Evolutionary conservation across 2,329 filamentous ascomycete genomes (phyloP).

Genomic region (Rhynchosporium agropyri): DNA sequence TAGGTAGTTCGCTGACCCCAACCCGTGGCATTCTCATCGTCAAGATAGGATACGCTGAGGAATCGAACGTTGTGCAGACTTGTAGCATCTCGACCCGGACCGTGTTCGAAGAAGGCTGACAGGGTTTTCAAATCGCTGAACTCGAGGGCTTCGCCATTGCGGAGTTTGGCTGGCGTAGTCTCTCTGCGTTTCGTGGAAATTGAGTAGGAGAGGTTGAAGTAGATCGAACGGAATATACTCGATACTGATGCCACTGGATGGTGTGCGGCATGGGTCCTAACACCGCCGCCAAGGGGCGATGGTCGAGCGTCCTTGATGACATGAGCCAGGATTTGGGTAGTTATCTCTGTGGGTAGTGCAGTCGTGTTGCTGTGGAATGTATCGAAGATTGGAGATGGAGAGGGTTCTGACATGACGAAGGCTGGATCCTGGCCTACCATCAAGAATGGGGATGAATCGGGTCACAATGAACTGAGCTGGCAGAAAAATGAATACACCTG

Average conservation of each 20-base stretch:
- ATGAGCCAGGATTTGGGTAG: slow-evolving; percentile 14
- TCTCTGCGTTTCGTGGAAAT: slow-evolving; percentile 15
- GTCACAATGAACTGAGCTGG: background rate
- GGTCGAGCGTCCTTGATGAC: slow-evolving; percentile 12
- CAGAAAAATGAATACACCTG: background rate
- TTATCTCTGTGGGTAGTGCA: slow-evolving; percentile 24
- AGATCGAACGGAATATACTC: slow-evolving; percentile 18
- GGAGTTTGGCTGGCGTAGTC: slow-evolving; percentile 20
- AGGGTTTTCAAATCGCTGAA: too few relatives aligned
- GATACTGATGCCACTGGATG: background rate
- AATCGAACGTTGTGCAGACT: too few relatives aligned
- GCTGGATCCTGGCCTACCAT: background rate
- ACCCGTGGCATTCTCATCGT: slow-evolving; percentile 17
- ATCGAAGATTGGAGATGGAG: too few relatives aligned
- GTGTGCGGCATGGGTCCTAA: slow-evolving; percentile 15
- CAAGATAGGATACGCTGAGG: too few relatives aligned
- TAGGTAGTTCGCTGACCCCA: slow-evolving; percentile 15
- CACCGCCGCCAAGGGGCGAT: slow-evolving; percentile 18
- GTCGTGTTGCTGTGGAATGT: slow-evolving; percentile 23
- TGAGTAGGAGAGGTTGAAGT: slow-evolving; percentile 19
- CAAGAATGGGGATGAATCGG: background rate
- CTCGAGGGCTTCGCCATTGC: slow-evolving; percentile 23
- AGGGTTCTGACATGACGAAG: background rate
- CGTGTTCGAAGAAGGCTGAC: too few relatives aligned
- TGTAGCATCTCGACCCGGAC: too few relatives aligned